Conservation (phyloP, 306 rosid species). For the Styphnolobium japonicum region DNA sequence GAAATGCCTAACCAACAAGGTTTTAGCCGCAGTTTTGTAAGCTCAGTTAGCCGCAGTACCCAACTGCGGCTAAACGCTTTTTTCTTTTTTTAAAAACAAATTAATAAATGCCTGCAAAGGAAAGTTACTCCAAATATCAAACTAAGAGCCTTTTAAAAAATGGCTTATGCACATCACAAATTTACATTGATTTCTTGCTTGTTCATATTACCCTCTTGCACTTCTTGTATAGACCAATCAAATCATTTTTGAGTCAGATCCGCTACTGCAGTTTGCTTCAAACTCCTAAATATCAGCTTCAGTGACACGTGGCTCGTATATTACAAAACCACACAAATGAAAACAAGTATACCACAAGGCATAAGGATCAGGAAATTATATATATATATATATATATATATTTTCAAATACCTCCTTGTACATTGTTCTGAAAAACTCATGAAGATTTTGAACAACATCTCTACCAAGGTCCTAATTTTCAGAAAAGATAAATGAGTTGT, state of each 20-base stretch:
- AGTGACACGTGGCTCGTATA: conserved; percentile 52
- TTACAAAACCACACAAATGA: neutral
- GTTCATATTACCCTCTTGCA: conserved; percentile 82
- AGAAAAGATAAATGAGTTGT: neutral
- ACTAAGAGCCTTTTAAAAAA: conserved; percentile 15
- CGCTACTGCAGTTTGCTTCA: conserved; percentile 83
- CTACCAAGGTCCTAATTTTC: conserved; percentile 79
- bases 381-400: too few species aligned
- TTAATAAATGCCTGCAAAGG: conserved; percentile 68
- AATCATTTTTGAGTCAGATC: conserved; percentile 77
- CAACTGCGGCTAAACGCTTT: too few species aligned
- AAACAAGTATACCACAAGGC: neutral
- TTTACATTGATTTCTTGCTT: conserved; percentile 38
- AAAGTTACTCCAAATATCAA: conserved; percentile 11
- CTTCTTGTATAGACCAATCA: conserved; percentile 61
- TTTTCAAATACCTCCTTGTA: conserved; percentile 71
- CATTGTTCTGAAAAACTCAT: conserved; percentile 60
- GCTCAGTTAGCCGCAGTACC: too few species aligned
- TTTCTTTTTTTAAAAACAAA: too few species aligned
- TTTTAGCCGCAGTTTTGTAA: too few species aligned
- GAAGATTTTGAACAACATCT: conserved; percentile 73
- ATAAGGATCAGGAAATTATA: neutral
- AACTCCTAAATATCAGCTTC: conserved; percentile 86
- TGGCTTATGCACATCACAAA: neutral
- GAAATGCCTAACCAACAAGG: too few species aligned